Percentiles rank a stretch among this genome's conserved stretches.
phyloP scores from a whole-genome alignment of 176 grass and related monocot species.

The Hyparrhenia diplandra region DNA sequence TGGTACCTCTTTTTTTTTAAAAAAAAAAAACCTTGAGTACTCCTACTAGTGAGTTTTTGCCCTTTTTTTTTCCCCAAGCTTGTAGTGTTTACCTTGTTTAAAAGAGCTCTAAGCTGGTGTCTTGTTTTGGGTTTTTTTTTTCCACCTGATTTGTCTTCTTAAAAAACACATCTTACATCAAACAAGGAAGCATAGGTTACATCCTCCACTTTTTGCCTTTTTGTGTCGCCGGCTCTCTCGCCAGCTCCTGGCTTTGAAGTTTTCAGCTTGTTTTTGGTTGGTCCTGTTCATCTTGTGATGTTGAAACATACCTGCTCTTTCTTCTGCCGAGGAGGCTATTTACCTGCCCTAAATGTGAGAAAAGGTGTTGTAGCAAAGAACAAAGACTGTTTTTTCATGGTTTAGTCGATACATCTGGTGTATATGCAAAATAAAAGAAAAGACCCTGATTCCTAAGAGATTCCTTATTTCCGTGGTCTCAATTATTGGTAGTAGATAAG shows the following conservation, averaged over 20 bases:
- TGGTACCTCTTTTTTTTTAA: neutral
- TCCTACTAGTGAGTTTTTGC: neutral
- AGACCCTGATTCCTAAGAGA: slow-evolving; percentile 37
- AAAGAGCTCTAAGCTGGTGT: neutral
- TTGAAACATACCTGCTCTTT: neutral
- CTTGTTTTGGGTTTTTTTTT: neutral
- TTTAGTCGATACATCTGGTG: neutral
- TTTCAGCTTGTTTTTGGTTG: neutral
- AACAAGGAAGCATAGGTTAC: neutral
- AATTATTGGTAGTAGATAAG: slow-evolving; percentile 44
- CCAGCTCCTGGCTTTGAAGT: too few relatives aligned
- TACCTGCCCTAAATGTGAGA: slow-evolving; percentile 2
- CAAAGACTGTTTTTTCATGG: neutral
- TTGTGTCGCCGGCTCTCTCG: too few relatives aligned
- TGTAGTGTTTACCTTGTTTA: neutral
- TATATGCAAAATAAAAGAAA: slow-evolving; percentile 30
- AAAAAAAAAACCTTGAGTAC: neutral
- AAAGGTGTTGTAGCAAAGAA: neutral
- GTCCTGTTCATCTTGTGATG: neutral
- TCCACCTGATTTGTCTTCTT: neutral
- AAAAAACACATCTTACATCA: neutral
- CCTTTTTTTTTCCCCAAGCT: neutral
- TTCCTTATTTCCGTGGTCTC: slow-evolving; percentile 32
- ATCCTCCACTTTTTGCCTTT: neutral
- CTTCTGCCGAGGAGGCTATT: neutral